Conservation (phyloP, 2,329 filamentous ascomycete species). For the Diaporthe caulivora region DNA sequence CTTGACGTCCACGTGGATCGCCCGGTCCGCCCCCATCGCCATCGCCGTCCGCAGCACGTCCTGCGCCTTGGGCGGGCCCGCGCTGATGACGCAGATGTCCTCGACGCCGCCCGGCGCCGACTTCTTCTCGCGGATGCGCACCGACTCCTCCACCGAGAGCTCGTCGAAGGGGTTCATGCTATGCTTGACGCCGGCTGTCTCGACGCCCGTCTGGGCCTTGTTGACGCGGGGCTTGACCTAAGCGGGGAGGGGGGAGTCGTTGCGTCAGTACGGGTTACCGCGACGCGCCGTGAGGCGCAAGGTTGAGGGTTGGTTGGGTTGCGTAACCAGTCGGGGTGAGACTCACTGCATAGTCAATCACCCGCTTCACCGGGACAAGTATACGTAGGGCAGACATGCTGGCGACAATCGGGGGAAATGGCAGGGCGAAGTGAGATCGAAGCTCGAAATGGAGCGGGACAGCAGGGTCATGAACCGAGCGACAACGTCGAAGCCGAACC, state of each 20-base stretch:
- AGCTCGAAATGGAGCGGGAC: constrained; percentile 35
- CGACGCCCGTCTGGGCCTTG: constrained; percentile 85
- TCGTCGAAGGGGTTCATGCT: constrained; percentile 99
- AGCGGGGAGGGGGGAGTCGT: constrained; percentile 18
- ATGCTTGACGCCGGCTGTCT: constrained; percentile 94
- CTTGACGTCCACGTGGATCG: constrained; percentile 85
- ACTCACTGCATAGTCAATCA: constrained; percentile 87
- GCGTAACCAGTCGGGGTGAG: neutral
- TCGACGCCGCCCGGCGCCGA: constrained; percentile 79
- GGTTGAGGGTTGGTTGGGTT: neutral
- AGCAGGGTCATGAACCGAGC: constrained; percentile 18
- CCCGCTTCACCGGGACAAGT: constrained; percentile 84
- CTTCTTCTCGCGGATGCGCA: constrained; percentile 92
- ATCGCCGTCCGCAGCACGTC: constrained; percentile 95
- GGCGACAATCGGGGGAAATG: constrained; percentile 43
- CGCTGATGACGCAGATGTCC: constrained; percentile 91
- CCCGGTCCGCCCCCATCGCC: constrained; percentile 98
- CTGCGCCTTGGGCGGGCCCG: constrained; percentile 86
- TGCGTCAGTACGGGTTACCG: constrained; percentile 14
- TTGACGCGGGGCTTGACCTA: constrained; percentile 79
- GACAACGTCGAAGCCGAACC: constrained; percentile 29
- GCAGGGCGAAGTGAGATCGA: constrained; percentile 38
- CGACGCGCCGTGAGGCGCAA: neutral
- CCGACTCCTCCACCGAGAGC: constrained; percentile 95
- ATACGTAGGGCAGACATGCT: constrained; percentile 77